These are phyloP conservation scores for Aureobasidium sp. DNA, from an alignment of 2,329 filamentous ascomycete species.

Conservation along the genomic window DNA sequence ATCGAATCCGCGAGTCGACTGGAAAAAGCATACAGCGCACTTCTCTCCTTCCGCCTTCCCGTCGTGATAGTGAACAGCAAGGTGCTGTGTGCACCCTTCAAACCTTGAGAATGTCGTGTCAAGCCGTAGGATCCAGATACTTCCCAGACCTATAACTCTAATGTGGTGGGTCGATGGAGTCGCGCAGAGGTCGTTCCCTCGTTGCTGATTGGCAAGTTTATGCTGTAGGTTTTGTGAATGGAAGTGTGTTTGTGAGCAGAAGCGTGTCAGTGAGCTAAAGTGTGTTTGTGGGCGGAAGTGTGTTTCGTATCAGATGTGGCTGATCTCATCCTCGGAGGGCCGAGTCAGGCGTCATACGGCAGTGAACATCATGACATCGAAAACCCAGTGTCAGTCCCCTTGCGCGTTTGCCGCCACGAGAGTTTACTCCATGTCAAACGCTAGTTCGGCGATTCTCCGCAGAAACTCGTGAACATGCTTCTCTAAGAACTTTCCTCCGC, in stretches of 20 bases:
- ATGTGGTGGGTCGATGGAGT: neutral
- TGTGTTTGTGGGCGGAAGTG: neutral
- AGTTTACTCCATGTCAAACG: slow-evolving; percentile 8
- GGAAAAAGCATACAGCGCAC: neutral
- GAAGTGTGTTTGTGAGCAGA: neutral
- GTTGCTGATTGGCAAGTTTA: neutral
- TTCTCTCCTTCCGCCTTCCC: neutral
- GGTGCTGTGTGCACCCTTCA: neutral
- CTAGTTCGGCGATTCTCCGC: neutral
- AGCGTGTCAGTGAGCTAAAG: too few species aligned
- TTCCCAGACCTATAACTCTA: neutral
- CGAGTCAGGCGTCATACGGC: neutral
- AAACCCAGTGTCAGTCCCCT: neutral
- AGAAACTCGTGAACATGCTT: slow-evolving; percentile 3
- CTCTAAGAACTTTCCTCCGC: neutral
- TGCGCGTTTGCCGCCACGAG: neutral
- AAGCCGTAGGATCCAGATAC: neutral
- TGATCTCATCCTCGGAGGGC: too few species aligned
- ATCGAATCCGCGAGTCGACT: neutral
- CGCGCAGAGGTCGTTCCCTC: neutral
- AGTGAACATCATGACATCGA: slow-evolving; percentile 2
- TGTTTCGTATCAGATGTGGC: too few species aligned
- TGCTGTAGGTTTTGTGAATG: neutral
- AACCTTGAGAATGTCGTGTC: neutral
- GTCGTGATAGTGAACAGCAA: neutral